Evolutionary conservation across 495 filamentous ascomycete genomes (phyloP).

Genomic region (Rostrohypoxylon terebratum): DNA sequence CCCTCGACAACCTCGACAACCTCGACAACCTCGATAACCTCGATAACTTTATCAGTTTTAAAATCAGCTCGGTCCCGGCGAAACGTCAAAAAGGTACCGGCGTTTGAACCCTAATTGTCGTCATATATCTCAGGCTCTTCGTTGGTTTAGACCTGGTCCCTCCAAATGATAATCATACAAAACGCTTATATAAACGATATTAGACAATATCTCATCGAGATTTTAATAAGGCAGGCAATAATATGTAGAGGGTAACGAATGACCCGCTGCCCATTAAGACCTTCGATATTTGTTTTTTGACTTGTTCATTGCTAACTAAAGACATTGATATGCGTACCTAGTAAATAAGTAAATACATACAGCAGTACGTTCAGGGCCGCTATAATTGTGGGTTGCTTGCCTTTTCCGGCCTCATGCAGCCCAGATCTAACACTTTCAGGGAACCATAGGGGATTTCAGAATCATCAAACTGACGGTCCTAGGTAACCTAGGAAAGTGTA

Average conservation of each 20-base stretch:
- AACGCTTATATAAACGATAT: neutral
- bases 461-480: constrained; percentile 12
- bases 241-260: neutral
- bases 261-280: constrained; percentile 3
- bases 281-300: constrained; percentile 4
- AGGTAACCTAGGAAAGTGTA: neutral
- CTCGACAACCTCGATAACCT: too few relatives aligned
- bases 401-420: constrained; percentile 26
- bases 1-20: constrained; percentile 11
- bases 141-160: neutral
- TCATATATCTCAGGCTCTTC: neutral
- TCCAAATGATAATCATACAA: neutral
- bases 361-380: constrained; percentile 11
- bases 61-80: neutral
- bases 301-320: constrained; percentile 1
- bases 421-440: constrained; percentile 34
- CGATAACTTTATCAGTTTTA: too few relatives aligned
- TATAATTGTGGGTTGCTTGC: constrained; percentile 33
- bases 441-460: constrained; percentile 21
- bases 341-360: neutral
- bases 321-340: neutral
- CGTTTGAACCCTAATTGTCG: neutral
- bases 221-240: neutral
- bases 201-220: neutral
- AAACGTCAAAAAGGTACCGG: neutral